Evolutionary conservation across 2,329 filamentous ascomycete species (phyloP).

Genomic region (Eurotiales sp.): DNA sequence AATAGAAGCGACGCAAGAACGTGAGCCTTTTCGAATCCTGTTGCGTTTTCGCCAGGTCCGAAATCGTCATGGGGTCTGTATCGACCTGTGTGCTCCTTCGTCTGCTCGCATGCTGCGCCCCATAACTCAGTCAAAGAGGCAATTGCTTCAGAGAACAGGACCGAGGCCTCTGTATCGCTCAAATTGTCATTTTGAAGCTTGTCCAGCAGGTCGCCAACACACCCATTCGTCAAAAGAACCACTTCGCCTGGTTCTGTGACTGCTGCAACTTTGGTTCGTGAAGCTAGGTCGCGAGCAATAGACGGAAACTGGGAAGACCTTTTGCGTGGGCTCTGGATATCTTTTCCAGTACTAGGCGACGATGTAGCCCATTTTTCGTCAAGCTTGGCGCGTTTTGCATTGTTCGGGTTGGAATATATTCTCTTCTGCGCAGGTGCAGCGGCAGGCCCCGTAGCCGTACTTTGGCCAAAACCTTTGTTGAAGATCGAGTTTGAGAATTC

Average conservation of each 20-base stretch:
- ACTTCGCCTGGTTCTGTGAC: conserved; percentile 68
- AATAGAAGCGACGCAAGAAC: conserved; percentile 76
- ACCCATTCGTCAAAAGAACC: conserved; percentile 70
- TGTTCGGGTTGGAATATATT: conserved; percentile 41
- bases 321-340: conserved; percentile 34
- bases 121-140: conserved; percentile 34
- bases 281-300: conserved; percentile 68
- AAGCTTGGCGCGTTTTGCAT: conserved; percentile 41
- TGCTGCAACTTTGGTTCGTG: conserved; percentile 52
- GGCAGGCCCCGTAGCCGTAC: no score
- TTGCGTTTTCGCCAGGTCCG: conserved; percentile 60
- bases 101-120: conserved; percentile 28
- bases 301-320: conserved; percentile 63
- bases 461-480: conserved; percentile 19
- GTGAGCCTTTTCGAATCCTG: conserved; percentile 68
- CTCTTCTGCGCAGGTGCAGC: conserved; percentile 24
- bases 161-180: conserved; percentile 28
- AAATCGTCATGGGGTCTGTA: conserved; percentile 54
- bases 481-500: conserved; percentile 32
- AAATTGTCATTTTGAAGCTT: conserved; percentile 32
- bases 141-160: conserved; percentile 31
- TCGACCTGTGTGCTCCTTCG: conserved; percentile 40
- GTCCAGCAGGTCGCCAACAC: conserved; percentile 63
- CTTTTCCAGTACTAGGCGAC: conserved; percentile 30
- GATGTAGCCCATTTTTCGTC: conserved; percentile 36